Conservation (phyloP, 129 eudicot species). For the Escallonia rubra region DNA sequence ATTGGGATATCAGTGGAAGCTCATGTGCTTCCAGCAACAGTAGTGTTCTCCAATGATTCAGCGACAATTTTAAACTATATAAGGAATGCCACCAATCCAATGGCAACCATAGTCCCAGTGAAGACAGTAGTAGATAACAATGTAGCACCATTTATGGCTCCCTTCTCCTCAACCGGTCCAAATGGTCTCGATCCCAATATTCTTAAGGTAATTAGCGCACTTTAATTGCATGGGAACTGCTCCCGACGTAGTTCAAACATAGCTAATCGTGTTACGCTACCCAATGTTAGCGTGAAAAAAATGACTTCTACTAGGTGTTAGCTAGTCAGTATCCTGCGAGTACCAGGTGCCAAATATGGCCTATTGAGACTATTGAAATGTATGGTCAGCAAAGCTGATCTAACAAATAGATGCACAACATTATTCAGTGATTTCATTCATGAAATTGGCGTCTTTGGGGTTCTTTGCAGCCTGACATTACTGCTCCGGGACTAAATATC, state of each 20-base stretch:
- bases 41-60: constrained; percentile 2
- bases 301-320: no score
- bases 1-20: constrained; percentile 2
- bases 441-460: neutral
- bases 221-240: neutral
- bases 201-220: constrained; percentile 22
- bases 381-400: no score
- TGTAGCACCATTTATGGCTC: constrained; percentile 30
- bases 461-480: constrained; percentile 54
- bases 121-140: constrained; percentile 2
- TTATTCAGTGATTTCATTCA: neutral
- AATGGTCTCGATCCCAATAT: constrained; percentile 18
- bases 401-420: neutral
- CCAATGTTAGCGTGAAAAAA: neutral
- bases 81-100: neutral
- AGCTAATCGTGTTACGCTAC: neutral
- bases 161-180: constrained; percentile 29
- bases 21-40: constrained; percentile 29
- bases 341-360: no score
- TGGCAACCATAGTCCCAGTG: constrained; percentile 12
- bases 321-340: no score
- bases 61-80: constrained; percentile 11
- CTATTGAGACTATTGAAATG: no score
- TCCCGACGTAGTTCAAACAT: neutral
- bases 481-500: constrained; percentile 77